Evolutionary conservation across 306 rosid species (phyloP).

Genomic region (Vicia faba): DNA sequence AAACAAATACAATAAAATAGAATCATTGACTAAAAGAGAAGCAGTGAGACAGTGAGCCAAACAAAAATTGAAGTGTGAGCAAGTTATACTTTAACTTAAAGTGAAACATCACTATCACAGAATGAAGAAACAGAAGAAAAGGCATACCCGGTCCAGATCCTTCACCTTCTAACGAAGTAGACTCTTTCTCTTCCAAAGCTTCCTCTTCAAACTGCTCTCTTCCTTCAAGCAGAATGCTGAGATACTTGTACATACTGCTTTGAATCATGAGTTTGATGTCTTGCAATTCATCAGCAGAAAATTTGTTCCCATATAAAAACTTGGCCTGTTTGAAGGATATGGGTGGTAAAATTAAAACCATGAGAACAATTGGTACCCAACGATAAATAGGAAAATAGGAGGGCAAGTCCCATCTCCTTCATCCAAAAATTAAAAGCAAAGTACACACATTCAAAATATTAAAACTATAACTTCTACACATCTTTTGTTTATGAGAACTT

Average conservation of each 20-base stretch:
- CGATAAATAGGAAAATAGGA: not conserved
- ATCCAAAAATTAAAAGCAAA: not conserved
- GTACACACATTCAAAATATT: not conserved
- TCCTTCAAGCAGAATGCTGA: conserved; percentile 83
- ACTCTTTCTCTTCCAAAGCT: conserved; percentile 49
- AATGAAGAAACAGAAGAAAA: conserved; percentile 25
- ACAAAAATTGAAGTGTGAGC: conserved; percentile 15
- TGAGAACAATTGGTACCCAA: not conserved
- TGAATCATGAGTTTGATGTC: conserved; percentile 84
- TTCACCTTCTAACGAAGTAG: conserved; percentile 41
- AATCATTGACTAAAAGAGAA: conserved; percentile 28
- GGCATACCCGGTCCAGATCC: conserved; percentile 50
- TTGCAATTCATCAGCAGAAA: conserved; percentile 73
- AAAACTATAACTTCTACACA: not conserved
- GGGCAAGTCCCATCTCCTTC: not conserved
- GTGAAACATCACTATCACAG: conserved; percentile 31
- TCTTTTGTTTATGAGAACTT: not conserved
- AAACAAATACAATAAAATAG: conserved; percentile 24
- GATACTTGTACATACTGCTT: conserved; percentile 90
- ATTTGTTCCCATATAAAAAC: conserved; percentile 71
- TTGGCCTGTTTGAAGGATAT: conserved; percentile 61
- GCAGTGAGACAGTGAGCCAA: conserved; percentile 1
- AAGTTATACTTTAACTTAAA: conserved; percentile 21
- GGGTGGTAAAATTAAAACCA: conserved; percentile 11
- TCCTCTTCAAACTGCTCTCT: conserved; percentile 94